Conservation (phyloP, 2,329 filamentous ascomycete species). For the Bimuria novae-zelandiae region DNA sequence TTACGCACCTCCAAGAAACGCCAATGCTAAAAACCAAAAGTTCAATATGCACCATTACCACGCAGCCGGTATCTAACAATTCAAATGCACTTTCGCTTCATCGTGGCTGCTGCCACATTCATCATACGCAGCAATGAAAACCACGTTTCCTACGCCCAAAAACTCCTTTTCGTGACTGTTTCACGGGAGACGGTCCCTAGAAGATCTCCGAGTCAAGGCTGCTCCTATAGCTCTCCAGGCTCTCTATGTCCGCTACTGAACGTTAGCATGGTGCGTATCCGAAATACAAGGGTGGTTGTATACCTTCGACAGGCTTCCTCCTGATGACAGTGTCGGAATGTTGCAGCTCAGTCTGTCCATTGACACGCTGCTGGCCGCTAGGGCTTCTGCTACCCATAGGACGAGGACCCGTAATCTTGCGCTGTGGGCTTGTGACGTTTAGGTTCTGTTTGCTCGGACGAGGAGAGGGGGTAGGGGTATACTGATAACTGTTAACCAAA, state of each 20-base stretch:
- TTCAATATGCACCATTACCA: not conserved
- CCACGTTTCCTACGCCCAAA: not conserved
- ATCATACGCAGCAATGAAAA: not conserved
- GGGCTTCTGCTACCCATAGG: conserved; percentile 53
- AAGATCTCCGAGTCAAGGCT: conserved; percentile 45
- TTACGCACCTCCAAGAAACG: not conserved
- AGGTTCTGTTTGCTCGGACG: conserved; percentile 35
- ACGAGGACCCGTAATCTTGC: conserved; percentile 55
- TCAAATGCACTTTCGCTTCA: too few species aligned
- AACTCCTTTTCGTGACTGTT: not conserved
- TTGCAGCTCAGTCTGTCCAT: conserved; percentile 23
- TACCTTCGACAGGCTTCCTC: conserved; percentile 44
- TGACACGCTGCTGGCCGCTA: conserved; percentile 48
- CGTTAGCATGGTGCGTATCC: conserved; percentile 5
- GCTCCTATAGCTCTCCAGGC: conserved; percentile 39
- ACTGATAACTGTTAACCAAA: conserved; percentile 25
- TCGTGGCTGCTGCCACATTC: not conserved
- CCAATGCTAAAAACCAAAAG: not conserved
- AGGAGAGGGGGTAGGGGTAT: conserved; percentile 39
- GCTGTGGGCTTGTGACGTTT: conserved; percentile 39
- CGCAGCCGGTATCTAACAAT: not conserved
- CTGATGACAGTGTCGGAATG: conserved; percentile 42
- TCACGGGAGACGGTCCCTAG: conserved; percentile 18
- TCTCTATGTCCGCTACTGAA: conserved; percentile 32
- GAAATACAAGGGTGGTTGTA: conserved; percentile 10